Base-by-base conservation (phyloP, 1,284 basidiomycete species). In the Moniliophthora roreri region DNA sequence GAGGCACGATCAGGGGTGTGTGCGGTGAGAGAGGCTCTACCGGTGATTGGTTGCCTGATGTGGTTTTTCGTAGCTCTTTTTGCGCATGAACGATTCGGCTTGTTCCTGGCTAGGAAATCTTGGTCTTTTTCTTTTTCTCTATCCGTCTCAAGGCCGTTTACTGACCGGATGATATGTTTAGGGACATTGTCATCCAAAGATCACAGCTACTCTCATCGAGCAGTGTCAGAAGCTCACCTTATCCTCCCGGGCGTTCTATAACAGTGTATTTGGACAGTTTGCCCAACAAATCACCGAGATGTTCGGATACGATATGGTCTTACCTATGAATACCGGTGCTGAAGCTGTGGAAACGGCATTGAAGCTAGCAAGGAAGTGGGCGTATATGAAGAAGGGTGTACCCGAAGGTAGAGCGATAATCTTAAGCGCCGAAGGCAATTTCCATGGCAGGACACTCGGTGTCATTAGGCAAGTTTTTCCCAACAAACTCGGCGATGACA, bases 281-380 rank as follows among this genome's bases (percentile, higher is more conserved):
- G 93, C 95, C 1, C 80, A 93, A 73, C 85, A 87, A 70, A 77
- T 98, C 53, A 95, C 91, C 11, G 73, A 84, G 61, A 81, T 93
- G 72, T 93, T 95, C 63, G 88, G 87, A 13, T 96, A 91, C 67
- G 92, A 93, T 57, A 95, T 95, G 87, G 93, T 98, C 9, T 80
- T 99, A n/a, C 96, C 96, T 20, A 98, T 99, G 95, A 99, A 99
- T 80, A 99, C 96, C 0, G 96, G 96, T 40, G 95, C 95, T 1
- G 96, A 99, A 68, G 96, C 96, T 7, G 96, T 99, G 56, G 95
- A 99, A 76, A 97, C 95, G 0, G 76, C 79, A 16, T 63, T 91
- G 60, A 93, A 94, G 78, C 79, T 97, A 20, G 86, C 94, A 0
- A 77, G 94, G 61, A 95, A 95, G 75, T 97, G 95, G 94, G 94